These are phyloP conservation scores for Fusarium globosum DNA, from an alignment of 2,329 filamentous ascomycete genomes.

Conservation along the genomic window DNA sequence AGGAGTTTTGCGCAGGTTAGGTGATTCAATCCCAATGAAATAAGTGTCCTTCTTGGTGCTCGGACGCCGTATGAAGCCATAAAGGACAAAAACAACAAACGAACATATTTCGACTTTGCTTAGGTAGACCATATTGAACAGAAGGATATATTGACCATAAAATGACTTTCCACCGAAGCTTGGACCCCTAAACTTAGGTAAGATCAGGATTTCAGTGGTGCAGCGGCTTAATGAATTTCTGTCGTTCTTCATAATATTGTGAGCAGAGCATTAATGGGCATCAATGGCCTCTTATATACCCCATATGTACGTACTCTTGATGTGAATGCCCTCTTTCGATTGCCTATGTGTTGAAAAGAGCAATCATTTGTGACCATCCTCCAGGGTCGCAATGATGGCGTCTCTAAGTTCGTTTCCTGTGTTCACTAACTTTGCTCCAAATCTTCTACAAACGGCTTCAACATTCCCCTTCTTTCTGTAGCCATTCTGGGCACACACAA, in stretches of 20 bases:
- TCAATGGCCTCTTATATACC: neutral
- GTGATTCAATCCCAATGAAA: neutral
- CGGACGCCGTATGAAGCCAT: fast-evolving
- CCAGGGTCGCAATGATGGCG: slow-evolving; percentile 44
- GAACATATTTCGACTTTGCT: neutral
- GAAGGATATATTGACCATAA: no score
- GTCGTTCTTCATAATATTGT: neutral
- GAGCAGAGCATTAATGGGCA: neutral
- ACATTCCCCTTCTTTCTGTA: slow-evolving; percentile 73
- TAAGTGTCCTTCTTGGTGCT: neutral
- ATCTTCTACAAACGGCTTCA: slow-evolving; percentile 63
- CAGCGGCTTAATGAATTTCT: neutral
- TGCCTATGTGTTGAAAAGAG: neutral
- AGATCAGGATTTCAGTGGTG: neutral
- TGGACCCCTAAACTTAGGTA: neutral
- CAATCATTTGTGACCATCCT: neutral
- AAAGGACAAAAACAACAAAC: neutral
- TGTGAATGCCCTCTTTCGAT: neutral
- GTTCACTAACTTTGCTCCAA: slow-evolving; percentile 53
- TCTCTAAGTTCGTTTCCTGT: slow-evolving; percentile 55
- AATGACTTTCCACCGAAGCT: neutral
- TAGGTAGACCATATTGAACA: neutral
- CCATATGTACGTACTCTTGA: neutral
- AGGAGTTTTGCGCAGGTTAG: neutral
- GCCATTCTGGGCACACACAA: slow-evolving; percentile 64